These are phyloP conservation scores for Fomitopsis serialis DNA, from an alignment of 768 basidiomycete species.

Conservation along the genomic window DNA sequence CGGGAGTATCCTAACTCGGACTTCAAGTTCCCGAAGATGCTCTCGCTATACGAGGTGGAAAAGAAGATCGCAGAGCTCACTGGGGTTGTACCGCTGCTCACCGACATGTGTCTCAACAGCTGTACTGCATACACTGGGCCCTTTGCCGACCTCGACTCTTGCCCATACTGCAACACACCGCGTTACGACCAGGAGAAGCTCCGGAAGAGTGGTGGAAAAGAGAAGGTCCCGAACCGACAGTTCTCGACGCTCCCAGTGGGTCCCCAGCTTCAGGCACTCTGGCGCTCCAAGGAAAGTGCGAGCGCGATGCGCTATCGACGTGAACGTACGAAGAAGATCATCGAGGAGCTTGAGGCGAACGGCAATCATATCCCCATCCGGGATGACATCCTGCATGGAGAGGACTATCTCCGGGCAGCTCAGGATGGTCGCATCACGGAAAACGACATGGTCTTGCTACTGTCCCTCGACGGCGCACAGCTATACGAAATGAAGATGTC, in stretches of 20 bases:
- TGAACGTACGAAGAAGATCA: background rate
- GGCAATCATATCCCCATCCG: constrained; percentile 21
- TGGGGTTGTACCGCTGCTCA: constrained; percentile 28
- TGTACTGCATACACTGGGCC: constrained; percentile 39
- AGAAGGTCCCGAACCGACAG: constrained; percentile 25
- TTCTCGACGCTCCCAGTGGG: constrained; percentile 35
- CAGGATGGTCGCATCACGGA: constrained; percentile 14
- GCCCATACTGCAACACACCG: constrained; percentile 26
- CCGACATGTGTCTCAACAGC: constrained; percentile 39
- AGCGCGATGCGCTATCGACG: background rate
- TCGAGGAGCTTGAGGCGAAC: background rate
- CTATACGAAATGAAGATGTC: constrained; percentile 27
- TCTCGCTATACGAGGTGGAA: background rate
- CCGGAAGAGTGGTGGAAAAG: background rate
- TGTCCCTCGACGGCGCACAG: constrained; percentile 24
- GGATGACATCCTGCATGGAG: constrained; percentile 13
- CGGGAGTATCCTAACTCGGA: background rate
- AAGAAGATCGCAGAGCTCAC: constrained; percentile 1
- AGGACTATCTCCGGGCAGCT: constrained; percentile 24
- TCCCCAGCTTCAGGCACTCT: constrained; percentile 38
- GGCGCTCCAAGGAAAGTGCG: constrained; percentile 8
- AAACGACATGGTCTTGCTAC: constrained; percentile 18
- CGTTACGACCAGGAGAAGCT: constrained; percentile 17
- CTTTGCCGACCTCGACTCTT: constrained; percentile 22
- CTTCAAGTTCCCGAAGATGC: too few relatives aligned